Base-by-base conservation (phyloP, 192 early-diverging fungal genomes). In the Fimicolochytrium jonesii region DNA sequence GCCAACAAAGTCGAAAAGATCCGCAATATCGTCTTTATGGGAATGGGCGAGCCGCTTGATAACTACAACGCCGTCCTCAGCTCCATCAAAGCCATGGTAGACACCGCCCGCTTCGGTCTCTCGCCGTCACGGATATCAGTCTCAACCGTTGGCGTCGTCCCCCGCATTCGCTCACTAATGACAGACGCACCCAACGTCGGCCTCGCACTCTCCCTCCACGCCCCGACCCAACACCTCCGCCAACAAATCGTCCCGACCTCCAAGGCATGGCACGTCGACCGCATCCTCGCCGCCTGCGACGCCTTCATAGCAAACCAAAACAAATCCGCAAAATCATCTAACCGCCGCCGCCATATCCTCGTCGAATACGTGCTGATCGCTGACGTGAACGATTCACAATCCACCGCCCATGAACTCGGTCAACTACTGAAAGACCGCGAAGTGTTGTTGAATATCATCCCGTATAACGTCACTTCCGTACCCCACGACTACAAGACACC, bases 31-130 rank as follows among this genome's bases (percentile, higher is more conserved):
- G 81, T 81, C 6, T 55, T 55, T 18, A 55, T 55, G 53, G 48
- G n/a, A 6, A 81, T 82, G 81, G 81, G 80, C 22, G 81, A 83
- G 39, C 81, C 81, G 2, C 68, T 83, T 33, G 79, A 83, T 59
- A 81, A 81, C 56, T 83, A 81, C 59, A 44, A 52, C 33, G 63
- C 71, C 42, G 79, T 83, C 7, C 37, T 78, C 0, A 28, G 51
- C 2, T 75, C 81, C 6, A 56, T 81, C 29, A 53, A 64, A 31
- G 70, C 64, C 42, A 81, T 83, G 79, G 59, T 75, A 23, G 71
- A 83, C 59, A 69, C 76, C 0, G 22, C 44, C 11, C 68, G 74
- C 32, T 77, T 79, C 60, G 51, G 66, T 13, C 70, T 82, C 42
- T 61, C 72, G 3, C 73, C 80, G 0, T 10, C 56, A 18, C 70